Base-by-base conservation (phyloP, 2,329 filamentous ascomycete species). In the Verticillium nubilum region DNA sequence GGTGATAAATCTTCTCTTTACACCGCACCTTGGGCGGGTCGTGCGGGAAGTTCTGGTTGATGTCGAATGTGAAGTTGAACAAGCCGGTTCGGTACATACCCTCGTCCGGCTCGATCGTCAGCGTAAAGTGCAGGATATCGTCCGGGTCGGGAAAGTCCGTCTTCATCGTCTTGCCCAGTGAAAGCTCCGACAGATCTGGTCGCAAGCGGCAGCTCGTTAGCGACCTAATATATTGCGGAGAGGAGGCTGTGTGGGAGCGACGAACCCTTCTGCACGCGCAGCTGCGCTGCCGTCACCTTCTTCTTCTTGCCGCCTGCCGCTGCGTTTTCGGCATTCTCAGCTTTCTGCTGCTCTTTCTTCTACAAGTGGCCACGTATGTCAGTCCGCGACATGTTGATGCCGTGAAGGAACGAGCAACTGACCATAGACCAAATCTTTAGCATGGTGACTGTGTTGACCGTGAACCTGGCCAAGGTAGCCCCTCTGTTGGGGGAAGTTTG, bases 381-480 rank as follows among this genome's bases (percentile, higher is more conserved):
- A 63, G 60, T 23, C 4, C 23, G 9, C 25, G 25, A 6, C 7
- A 7, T 4, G 10, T n/a, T 4, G 7, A 23, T 7, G n/a, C n/a
- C 23, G 13, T n/a, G 35, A 25, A 2, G n/a, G 42, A 6, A n/a
- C n/a, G n/a, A 55, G 52, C 52, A 31, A 70, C 83, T 57, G 81
- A 96, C 92, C 94, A 98, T 97, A 70, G 92, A 96, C 95, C 94
- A 98, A 82, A 98, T 97, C 81, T 98, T 98, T 83, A 97, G 84
- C 95, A 98, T 98, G 72, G 80, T 93, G 79, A 66, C 69, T 50
- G 26, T 26, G n/a, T 19, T 12, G 56, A 28, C 37, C 26, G 37
- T 26, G 50, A 9, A 31, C 56, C 54, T 52, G 35, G 56, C 56
- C 56, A 57, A 57, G 37, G 37, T 15, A 53, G 28, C 52, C 52